Conservation (phyloP, 2,329 filamentous ascomycete genomes). For the Hirsutella rhossiliensis region DNA sequence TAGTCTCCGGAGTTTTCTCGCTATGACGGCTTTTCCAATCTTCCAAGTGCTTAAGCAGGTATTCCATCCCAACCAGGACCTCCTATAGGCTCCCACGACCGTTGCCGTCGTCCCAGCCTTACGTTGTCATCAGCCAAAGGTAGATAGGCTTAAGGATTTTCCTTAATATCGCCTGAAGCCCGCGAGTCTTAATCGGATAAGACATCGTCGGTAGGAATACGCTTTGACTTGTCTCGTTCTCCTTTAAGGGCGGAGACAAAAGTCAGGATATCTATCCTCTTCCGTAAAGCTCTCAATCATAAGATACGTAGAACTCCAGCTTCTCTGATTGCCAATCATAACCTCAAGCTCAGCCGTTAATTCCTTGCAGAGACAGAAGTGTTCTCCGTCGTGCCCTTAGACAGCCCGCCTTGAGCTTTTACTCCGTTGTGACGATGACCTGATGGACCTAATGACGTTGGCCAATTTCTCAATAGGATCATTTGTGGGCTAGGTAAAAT, state of each 20-base stretch:
- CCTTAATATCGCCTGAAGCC: neutral
- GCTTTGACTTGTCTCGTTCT: neutral
- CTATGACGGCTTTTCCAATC: neutral
- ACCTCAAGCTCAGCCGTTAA: too few species aligned
- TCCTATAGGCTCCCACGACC: neutral
- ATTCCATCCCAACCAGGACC: neutral
- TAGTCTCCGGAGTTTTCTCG: neutral
- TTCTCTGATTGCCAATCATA: neutral
- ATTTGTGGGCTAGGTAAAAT: too few species aligned
- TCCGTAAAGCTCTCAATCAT: neutral
- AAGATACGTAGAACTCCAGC: neutral
- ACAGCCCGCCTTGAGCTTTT: neutral
- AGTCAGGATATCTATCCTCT: neutral
- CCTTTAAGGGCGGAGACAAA: neutral
- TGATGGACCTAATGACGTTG: neutral
- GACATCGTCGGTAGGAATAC: neutral
- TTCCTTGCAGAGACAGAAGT: neutral
- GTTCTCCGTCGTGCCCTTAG: neutral
- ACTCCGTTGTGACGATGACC: neutral
- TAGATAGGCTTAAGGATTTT: neutral
- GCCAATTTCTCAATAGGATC: too few species aligned
- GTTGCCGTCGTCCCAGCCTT: neutral
- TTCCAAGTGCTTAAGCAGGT: neutral
- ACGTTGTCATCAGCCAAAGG: neutral
- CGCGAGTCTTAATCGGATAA: neutral